Evolutionary conservation across 352 stramenopile genomes (phyloP).

Genomic region (Detonula confervacea): DNA sequence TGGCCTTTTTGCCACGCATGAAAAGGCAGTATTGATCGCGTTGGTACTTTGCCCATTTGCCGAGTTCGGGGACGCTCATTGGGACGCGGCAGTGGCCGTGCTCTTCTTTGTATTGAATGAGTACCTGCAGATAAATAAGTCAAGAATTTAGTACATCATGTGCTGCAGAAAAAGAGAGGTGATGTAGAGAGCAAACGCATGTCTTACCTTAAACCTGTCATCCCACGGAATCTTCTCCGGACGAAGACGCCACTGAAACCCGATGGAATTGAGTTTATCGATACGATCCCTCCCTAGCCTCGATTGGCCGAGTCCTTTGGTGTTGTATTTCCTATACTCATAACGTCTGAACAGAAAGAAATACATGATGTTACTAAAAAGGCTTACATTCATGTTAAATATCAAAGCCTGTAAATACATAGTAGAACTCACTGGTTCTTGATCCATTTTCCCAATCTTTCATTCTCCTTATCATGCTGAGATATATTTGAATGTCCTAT

Average conservation of each 20-base stretch:
- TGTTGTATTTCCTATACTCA: slow-evolving; percentile 48
- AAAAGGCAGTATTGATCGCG: slow-evolving; percentile 36
- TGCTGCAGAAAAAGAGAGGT: slow-evolving; percentile 1
- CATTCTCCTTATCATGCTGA: slow-evolving; percentile 37
- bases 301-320: slow-evolving; percentile 34
- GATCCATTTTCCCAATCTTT: slow-evolving; percentile 49
- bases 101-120: slow-evolving; percentile 27
- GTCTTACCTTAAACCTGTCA: slow-evolving; percentile 40
- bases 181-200: background rate
- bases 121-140: slow-evolving; percentile 15
- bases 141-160: background rate
- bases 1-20: slow-evolving; percentile 25
- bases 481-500: slow-evolving; percentile 11
- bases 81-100: slow-evolving; percentile 53
- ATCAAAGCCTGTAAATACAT: background rate
- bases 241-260: slow-evolving; percentile 50
- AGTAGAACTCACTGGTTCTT: slow-evolving; percentile 39
- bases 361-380: too few relatives aligned
- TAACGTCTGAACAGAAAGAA: too few relatives aligned
- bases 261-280: slow-evolving; percentile 56
- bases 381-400: background rate
- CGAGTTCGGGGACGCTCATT: slow-evolving; percentile 35
- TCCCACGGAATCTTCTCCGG: slow-evolving; percentile 41
- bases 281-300: slow-evolving; percentile 42
- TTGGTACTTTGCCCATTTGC: slow-evolving; percentile 55